phyloP scores from a whole-genome alignment of 129 eudicot genomes.

The Silybum marianum region DNA sequence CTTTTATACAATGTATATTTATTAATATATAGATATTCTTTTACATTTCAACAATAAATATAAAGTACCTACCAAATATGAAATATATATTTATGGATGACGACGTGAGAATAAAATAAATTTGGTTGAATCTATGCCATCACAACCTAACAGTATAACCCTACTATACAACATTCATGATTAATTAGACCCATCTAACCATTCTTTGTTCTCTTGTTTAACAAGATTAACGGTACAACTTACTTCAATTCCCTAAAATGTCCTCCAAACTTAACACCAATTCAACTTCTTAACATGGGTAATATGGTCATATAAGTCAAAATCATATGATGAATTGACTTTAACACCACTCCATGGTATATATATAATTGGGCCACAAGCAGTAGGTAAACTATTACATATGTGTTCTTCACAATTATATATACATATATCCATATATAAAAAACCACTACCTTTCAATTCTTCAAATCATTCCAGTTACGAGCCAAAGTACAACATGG shows the following conservation, averaged over 20 bases:
- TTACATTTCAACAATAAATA: too few relatives aligned
- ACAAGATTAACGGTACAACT: slow-evolving; percentile 18
- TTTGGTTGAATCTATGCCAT: slow-evolving; percentile 37
- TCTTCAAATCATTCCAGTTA: slow-evolving; percentile 10
- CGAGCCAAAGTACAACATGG: slow-evolving; percentile 28
- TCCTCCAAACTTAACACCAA: neutral
- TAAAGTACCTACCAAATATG: too few relatives aligned
- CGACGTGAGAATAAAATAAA: too few relatives aligned
- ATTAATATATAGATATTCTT: too few relatives aligned
- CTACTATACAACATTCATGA: slow-evolving; percentile 25
- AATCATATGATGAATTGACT: slow-evolving; percentile 38
- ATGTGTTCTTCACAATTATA: slow-evolving; percentile 21
- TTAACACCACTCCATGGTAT: slow-evolving; percentile 42
- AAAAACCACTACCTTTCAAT: slow-evolving; percentile 18
- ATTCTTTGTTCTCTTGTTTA: slow-evolving; percentile 17
- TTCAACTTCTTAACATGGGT: neutral
- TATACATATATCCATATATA: slow-evolving; percentile 27
- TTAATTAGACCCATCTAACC: slow-evolving; percentile 20
- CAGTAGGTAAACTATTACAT: slow-evolving; percentile 42
- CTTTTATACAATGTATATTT: too few relatives aligned
- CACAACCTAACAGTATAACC: slow-evolving; percentile 32
- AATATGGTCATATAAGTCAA: slow-evolving; percentile 22
- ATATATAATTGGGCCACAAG: slow-evolving; percentile 25
- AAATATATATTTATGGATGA: too few relatives aligned
- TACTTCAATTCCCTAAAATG: slow-evolving; percentile 13